A percentile compares a stretch with the other conserved stretches of the same genome.
phyloP scores from a whole-genome alignment of 2,329 filamentous ascomycete genomes.

The Epichloe amarillans region DNA sequence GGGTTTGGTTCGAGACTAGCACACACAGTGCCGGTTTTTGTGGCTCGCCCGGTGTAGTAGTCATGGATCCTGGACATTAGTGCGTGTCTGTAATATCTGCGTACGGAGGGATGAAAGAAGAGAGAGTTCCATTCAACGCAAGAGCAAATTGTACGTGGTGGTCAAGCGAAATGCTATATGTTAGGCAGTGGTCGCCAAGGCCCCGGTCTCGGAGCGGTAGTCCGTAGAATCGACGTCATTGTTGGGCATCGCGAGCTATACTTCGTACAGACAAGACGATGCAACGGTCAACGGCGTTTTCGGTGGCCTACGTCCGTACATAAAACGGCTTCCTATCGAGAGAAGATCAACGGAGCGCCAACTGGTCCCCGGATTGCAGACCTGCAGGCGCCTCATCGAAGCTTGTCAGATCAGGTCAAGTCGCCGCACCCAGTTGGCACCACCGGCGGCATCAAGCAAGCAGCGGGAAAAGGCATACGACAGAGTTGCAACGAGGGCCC shows the following conservation, averaged over 20 bases:
- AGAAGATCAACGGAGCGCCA: not conserved
- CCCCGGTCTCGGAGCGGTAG: not conserved
- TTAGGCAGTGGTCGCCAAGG: not conserved
- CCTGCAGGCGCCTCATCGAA: not conserved
- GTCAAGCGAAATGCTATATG: not conserved
- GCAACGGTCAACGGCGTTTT: too few species aligned
- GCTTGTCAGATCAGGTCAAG: too few species aligned
- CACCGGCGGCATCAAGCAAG: not conserved
- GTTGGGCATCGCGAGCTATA: not conserved
- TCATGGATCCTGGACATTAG: not conserved
- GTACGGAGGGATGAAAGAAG: not conserved
- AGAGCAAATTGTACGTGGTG: not conserved
- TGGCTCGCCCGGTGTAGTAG: not conserved
- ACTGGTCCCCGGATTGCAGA: not conserved
- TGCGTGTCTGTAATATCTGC: not conserved
- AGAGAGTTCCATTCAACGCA: not conserved
- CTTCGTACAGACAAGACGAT: not conserved
- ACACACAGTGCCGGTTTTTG: constrained; percentile 2
- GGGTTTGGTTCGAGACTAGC: not conserved
- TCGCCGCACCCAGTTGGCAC: not conserved
- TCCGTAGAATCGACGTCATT: too few species aligned
- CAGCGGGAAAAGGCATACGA: too few species aligned
- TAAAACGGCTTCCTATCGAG: too few species aligned
- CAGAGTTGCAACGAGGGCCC: not conserved
- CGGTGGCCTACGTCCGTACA: too few species aligned